Base-by-base conservation (phyloP, 2,329 filamentous ascomycete genomes). In the Dothideomycetes sp. region DNA sequence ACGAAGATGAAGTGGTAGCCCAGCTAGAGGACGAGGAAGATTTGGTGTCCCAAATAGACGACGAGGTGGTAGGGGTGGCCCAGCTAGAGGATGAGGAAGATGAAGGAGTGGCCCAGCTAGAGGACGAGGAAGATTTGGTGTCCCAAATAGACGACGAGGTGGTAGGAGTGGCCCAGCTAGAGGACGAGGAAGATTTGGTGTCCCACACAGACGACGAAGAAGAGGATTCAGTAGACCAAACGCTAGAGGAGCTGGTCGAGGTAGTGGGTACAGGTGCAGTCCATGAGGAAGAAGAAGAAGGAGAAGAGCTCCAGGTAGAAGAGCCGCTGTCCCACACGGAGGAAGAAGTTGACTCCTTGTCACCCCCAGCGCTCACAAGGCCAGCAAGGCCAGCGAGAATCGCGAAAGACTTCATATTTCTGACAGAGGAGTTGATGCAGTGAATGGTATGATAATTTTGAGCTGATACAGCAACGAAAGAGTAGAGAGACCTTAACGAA, bases 401-500 rank as follows among this genome's bases (percentile, higher is more conserved):
- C 2, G 36, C 17, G 36, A 43, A 36, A 32, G 33, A 36, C 36
- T 43, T 43, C 41, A 43, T 43, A 22, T 19, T 37, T 10, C 36
- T 22, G 32, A 17, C 17, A 34, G 14, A 19, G 31, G n/a, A n/a
- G 10, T 37, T 18, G 33, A 22, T 17, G 5, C 14, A 9, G 3
- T 14, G 15, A 14, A 18, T 43, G 19, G 37, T 36, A 17, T 5
- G 24, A 17, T 38, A 11, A 18, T 31, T 33, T 29, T 31, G 27
- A 11, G 27, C 22, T 16, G 15, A 27, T 11, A 11, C 22, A 12
- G 27, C n/a, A 59, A 55, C 48, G 45, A 48, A 54, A 40, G 44
- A 51, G 46, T 49, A 49, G 43, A 45, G 37, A 58, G 65, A 66
- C 63, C 61, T 56, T 65, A 68, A 57, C 63, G 62, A 68, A 57